Evolutionary conservation across 257 asterid species (phyloP), one percentile per base, ranked within the genome.

Genomic region (Striga asiatica): DNA sequence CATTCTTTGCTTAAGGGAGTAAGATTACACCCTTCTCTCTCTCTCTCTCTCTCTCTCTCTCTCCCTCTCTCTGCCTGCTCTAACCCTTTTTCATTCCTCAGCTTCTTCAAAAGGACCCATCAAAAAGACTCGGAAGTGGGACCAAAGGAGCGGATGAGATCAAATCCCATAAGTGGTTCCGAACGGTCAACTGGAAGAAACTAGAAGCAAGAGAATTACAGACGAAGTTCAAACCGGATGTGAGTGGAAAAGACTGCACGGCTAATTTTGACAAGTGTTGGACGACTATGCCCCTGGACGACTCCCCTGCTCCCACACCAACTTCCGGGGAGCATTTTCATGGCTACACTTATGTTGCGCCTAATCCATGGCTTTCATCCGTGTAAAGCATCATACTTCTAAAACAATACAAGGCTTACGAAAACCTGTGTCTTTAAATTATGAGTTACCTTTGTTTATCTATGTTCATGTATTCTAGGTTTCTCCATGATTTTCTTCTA

Each of bases 1-100:
- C 97, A 88, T 64, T 81, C 97, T 32, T 47, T 85, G 74, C 92
- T 88, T 16, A 88, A 82, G 80, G 97, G 89, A 65, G 94, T 84
- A 76, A 7, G 89, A 37, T 31, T 9, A 27, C 18, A 32, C 1
- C 11, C 28, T 60, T 58, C 20, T 13, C 19, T 4, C 7, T 32
- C 13, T 28, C 32, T 31, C 6, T 32, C 5, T 8, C 49, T 47
- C 6, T 29, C 0, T 37, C 39, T 6, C 41, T 47, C 6, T 35
- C 0, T 37, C 38, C 1, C 14, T 35, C 23, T 17, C 13, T 25
- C 2, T 19, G 21, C 34, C n/a, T n/a, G 32, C 51, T 25, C 54
- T 37, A 31, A 54, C 8, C 59, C 11, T 16, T 32, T 22, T 58
- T 41, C 14, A 52, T 52, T 58, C 46, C 0, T 2, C 72, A 88